These are phyloP conservation scores for Leccinum fallax DNA, from an alignment of 1,284 basidiomycete genomes.

Conservation along the genomic window DNA sequence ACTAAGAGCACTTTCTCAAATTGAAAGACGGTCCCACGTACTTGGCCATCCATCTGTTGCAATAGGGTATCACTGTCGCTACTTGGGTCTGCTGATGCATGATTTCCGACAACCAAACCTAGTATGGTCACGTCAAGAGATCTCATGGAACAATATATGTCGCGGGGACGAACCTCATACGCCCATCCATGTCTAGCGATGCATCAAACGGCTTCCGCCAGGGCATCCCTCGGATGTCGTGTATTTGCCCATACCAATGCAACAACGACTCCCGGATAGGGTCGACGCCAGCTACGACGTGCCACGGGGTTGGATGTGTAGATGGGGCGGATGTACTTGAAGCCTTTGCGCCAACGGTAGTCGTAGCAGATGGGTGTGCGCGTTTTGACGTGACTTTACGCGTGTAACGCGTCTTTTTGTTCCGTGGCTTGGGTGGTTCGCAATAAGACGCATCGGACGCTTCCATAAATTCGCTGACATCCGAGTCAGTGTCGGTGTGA, in stretches of 20 bases:
- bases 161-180: constrained; percentile 60
- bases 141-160: background rate
- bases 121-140: constrained; percentile 1
- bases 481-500: constrained; percentile 4
- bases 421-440: constrained; percentile 12
- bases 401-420: constrained; percentile 19
- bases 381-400: constrained; percentile 10
- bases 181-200: constrained; percentile 56
- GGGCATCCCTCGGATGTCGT: constrained; percentile 75
- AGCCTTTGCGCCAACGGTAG: background rate
- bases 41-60: constrained; percentile 82
- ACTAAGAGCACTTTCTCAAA: background rate
- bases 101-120: constrained; percentile 91
- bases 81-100: constrained; percentile 99
- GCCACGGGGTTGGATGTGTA: constrained; percentile 36
- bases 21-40: constrained; percentile 36
- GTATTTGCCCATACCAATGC: constrained; percentile 70
- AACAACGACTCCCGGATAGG: constrained; percentile 52
- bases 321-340: background rate
- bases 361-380: background rate
- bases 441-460: constrained; percentile 24
- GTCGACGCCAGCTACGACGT: constrained; percentile 37
- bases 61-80: constrained; percentile 88
- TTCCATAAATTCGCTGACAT: constrained; percentile 10
- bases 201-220: constrained; percentile 77